Percentiles rank a stretch among this genome's conserved stretches.
Conservation (phyloP, 169 alveolate species). For the Plasmodium vinckei region DNA sequence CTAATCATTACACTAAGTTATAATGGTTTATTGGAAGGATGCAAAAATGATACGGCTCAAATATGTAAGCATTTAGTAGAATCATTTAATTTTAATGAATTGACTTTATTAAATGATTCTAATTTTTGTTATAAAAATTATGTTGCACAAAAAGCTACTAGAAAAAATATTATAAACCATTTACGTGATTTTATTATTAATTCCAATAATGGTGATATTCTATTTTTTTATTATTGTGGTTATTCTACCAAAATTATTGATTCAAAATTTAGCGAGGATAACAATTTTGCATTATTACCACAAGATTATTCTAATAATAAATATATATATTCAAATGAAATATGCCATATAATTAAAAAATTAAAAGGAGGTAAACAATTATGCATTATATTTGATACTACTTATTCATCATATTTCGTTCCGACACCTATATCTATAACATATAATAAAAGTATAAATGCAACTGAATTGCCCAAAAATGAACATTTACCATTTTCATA, state of each 20-base stretch:
- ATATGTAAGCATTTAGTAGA: conserved; percentile 47
- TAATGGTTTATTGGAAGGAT: conserved; percentile 64
- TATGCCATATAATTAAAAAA: conserved; percentile 55
- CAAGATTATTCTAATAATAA: conserved; percentile 65
- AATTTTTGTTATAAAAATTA: conserved; percentile 42
- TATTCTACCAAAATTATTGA: conserved; percentile 66
- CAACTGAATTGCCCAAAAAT: conserved; percentile 55
- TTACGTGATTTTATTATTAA: conserved; percentile 43
- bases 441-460: conserved; percentile 38
- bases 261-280: conserved; percentile 44
- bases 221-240: conserved; percentile 72
- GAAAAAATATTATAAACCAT: conserved; percentile 36
- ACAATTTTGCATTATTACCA: conserved; percentile 74
- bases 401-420: conserved; percentile 60
- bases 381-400: conserved; percentile 68
- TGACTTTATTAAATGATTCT: conserved; percentile 58
- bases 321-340: conserved; percentile 70
- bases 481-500: neutral
- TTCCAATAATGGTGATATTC: conserved; percentile 65
- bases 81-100: conserved; percentile 44
- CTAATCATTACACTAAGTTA: conserved; percentile 36
- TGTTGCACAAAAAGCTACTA: conserved; percentile 57
- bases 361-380: conserved; percentile 70
- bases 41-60: conserved; percentile 37
- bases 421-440: conserved; percentile 47